Evolutionary conservation across 1,284 basidiomycete species (phyloP), one percentile per base, ranked within the genome.

Genomic region (Cystobasidium slooffiae): DNA sequence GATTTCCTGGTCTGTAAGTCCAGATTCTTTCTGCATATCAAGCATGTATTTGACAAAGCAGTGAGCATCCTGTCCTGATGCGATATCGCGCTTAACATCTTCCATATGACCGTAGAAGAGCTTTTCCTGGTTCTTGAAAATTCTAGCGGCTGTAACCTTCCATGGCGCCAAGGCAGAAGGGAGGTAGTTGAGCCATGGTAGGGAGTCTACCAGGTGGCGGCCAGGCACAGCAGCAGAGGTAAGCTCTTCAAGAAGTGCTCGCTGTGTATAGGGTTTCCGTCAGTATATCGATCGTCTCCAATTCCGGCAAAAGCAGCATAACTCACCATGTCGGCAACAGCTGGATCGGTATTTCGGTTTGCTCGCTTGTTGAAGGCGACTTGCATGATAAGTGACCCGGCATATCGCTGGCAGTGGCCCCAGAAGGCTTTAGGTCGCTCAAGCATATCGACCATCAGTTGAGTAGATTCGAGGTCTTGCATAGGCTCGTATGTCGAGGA

Each of bases 341-440:
- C 78, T 18, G 73, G 75, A 63, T 80, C 79, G 5, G 77, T 41
- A 9, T 75, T 76, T 8, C 75, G 77, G 44, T 69, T 56, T 1
- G 80, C 80, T 22, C 80, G 78, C 65, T 78, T 78, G 74, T 79
- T 78, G 75, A 80, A 81, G 14, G 77, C 78, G 39, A 81, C 78
- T 56, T 81, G 79, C 75, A 81, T 77, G 52, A 81, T 80, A 20
- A 79, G 80, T 46, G 77, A 78, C 8, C 80, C 80, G 24, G 80
- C 80, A 69, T 80, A 80, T 51, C 79, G 64, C 68, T 80, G 79
- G 49, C 78, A 79, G 53, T 81, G 80, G 7, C 77, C 76, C 79
- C 79, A 80, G 62, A 75, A 79, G 18, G 75, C 75, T 7, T 52
- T 31, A 1, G 80, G 80, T 22, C 66, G 53, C n/a, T 76, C 66